phyloP scores from a whole-genome alignment of 2,329 filamentous ascomycete species.

The Cladobotryum mycophilum region DNA sequence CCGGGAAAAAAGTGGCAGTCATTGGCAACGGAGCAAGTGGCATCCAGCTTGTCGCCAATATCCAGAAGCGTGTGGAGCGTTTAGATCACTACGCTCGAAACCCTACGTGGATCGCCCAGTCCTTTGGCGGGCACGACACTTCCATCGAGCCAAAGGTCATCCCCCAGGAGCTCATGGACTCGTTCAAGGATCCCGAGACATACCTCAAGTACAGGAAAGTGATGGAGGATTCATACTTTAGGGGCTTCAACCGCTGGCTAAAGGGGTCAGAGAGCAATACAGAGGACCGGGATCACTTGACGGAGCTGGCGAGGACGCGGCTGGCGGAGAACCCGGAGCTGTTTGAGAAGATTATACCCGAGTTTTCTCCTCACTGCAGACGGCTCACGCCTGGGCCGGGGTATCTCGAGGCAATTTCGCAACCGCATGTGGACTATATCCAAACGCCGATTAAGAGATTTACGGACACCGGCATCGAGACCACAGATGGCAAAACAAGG shows the following conservation, averaged over 20 bases:
- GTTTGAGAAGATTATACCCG: slow-evolving; percentile 49
- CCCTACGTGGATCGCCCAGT: slow-evolving; percentile 61
- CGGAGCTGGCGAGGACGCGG: slow-evolving; percentile 45
- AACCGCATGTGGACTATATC: slow-evolving; percentile 58
- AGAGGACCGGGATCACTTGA: slow-evolving; percentile 38
- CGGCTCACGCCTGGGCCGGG: slow-evolving; percentile 60
- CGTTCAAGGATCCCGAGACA: slow-evolving; percentile 52
- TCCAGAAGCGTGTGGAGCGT: slow-evolving; percentile 42
- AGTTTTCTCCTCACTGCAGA: slow-evolving; percentile 59
- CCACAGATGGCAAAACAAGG: slow-evolving; percentile 47
- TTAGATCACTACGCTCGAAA: slow-evolving; percentile 61
- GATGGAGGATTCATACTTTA: slow-evolving; percentile 57
- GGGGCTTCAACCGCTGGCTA: slow-evolving; percentile 49
- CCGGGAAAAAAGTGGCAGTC: slow-evolving; percentile 47
- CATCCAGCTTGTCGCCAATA: slow-evolving; percentile 49
- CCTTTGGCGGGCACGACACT: slow-evolving; percentile 51
- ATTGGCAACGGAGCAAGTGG: slow-evolving; percentile 60
- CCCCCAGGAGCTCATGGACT: slow-evolving; percentile 47
- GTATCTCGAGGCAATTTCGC: slow-evolving; percentile 58
- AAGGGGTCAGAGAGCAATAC: slow-evolving; percentile 45
- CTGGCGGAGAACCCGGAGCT: slow-evolving; percentile 50
- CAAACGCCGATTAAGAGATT: slow-evolving; percentile 51
- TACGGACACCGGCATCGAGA: slow-evolving; percentile 54
- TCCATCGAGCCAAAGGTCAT: slow-evolving; percentile 51
- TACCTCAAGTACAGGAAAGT: slow-evolving; percentile 56